Conservation (phyloP, 768 basidiomycete genomes). For the Dioszegia crocea region DNA sequence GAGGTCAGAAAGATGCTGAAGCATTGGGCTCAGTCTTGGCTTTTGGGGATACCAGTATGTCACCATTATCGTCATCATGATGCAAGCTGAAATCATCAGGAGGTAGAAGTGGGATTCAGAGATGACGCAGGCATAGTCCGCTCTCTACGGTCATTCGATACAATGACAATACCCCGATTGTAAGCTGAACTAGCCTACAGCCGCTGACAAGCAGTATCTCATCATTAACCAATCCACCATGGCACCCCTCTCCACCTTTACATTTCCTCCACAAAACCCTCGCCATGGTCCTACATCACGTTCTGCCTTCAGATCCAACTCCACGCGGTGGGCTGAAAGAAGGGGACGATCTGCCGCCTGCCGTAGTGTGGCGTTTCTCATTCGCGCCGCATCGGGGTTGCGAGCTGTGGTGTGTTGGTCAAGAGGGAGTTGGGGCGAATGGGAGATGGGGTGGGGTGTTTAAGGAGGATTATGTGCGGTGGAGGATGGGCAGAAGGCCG, state of each 20-base stretch:
- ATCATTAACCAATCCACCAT: constrained; percentile 28
- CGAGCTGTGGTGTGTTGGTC: constrained; percentile 32
- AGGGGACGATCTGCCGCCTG: constrained; percentile 23
- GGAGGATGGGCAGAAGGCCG: constrained; percentile 27
- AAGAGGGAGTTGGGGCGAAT: constrained; percentile 11
- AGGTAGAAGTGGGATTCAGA: constrained; percentile 48
- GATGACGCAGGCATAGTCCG: constrained; percentile 39
- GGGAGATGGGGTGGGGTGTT: constrained; percentile 39
- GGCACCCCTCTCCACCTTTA: constrained; percentile 32
- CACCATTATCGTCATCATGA: background rate
- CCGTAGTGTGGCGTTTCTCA: constrained; percentile 39
- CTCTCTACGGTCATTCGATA: constrained; percentile 35
- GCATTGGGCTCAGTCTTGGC: constrained; percentile 51
- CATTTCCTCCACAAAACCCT: constrained; percentile 39
- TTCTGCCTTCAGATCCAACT: constrained; percentile 39
- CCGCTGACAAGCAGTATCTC: constrained; percentile 24
- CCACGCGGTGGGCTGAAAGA: constrained; percentile 1
- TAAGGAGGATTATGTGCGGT: constrained; percentile 36
- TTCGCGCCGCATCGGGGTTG: constrained; percentile 42
- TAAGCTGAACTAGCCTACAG: constrained; percentile 9
- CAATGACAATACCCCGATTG: constrained; percentile 42
- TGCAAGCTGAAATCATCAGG: constrained; percentile 14
- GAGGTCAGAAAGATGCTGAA: constrained; percentile 46
- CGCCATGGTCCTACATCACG: constrained; percentile 23
- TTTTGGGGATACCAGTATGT: constrained; percentile 48